A percentile compares a stretch with the other conserved stretches of the same genome.
Evolutionary conservation across 2,329 filamentous ascomycete species (phyloP).

Genomic region (Pyrenochaeta sp.): DNA sequence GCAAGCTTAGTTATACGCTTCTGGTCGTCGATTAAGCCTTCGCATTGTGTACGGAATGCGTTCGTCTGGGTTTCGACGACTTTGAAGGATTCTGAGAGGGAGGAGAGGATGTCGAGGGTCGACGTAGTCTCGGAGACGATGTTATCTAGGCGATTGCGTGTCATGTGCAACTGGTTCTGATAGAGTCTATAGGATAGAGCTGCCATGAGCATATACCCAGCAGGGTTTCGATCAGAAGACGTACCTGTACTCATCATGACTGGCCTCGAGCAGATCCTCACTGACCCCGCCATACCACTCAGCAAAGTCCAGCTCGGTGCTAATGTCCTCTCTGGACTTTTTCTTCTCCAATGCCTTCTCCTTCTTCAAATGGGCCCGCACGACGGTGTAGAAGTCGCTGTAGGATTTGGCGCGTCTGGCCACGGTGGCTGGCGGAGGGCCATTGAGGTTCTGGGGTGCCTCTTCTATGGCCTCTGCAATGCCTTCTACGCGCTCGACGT

Average conservation of each 20-base stretch:
- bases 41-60: slow-evolving; percentile 92
- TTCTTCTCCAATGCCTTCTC: slow-evolving; percentile 53
- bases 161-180: slow-evolving; percentile 80
- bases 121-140: slow-evolving; percentile 79
- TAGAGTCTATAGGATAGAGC: slow-evolving; percentile 60
- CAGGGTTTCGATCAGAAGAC: neutral
- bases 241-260: slow-evolving; percentile 80
- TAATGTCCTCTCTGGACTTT: slow-evolving; percentile 54
- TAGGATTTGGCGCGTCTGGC: slow-evolving; percentile 77
- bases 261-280: slow-evolving; percentile 77
- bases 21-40: slow-evolving; percentile 85
- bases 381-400: slow-evolving; percentile 76
- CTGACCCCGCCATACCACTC: slow-evolving; percentile 68
- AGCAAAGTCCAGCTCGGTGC: slow-evolving; percentile 67
- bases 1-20: slow-evolving; percentile 79
- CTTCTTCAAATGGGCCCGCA: slow-evolving; percentile 65
- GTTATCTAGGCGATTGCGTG: slow-evolving; percentile 81
- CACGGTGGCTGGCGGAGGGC: slow-evolving; percentile 72
- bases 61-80: slow-evolving; percentile 89
- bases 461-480: slow-evolving; percentile 69
- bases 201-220: neutral
- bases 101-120: slow-evolving; percentile 78
- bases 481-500: slow-evolving; percentile 62
- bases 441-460: slow-evolving; percentile 58
- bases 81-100: slow-evolving; percentile 84